Percentiles rank a stretch among this genome's conserved stretches.
These are phyloP conservation scores for Fusarium sp. DNA, from an alignment of 2,329 filamentous ascomycete genomes.

Conservation along the genomic window DNA sequence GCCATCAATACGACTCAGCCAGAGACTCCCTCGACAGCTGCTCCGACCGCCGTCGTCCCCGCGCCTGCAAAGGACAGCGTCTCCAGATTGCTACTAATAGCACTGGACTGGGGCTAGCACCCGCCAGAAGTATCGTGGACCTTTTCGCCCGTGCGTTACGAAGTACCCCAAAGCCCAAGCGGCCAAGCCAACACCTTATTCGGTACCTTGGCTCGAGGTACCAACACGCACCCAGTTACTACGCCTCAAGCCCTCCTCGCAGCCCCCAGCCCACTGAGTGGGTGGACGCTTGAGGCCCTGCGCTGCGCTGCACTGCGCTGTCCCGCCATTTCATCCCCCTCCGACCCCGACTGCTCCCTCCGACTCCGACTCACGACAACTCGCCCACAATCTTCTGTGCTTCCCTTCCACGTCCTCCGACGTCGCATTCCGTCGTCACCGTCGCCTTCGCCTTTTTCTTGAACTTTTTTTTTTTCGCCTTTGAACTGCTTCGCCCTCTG, in stretches of 20 bases:
- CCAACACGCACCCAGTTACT: conserved; percentile 26
- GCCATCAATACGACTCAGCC: conserved; percentile 24
- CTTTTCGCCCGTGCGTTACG: conserved; percentile 35
- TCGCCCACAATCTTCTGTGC: conserved; percentile 40
- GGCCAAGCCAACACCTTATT: conserved; percentile 19
- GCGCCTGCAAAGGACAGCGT: conserved; percentile 27
- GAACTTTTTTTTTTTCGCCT: background rate
- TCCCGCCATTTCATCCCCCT: conserved; percentile 46
- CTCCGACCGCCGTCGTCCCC: conserved; percentile 29
- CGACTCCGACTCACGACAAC: conserved; percentile 41
- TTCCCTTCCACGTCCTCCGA: conserved; percentile 34
- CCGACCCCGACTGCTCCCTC: conserved; percentile 40
- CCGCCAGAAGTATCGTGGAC: conserved; percentile 32
- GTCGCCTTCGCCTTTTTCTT: background rate
- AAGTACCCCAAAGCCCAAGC: conserved; percentile 37
- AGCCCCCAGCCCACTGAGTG: conserved; percentile 26
- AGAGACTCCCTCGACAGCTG: conserved; percentile 24
- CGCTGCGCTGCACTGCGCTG: conserved; percentile 33
- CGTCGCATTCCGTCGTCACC: conserved; percentile 20
- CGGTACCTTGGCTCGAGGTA: conserved; percentile 24
- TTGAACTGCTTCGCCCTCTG: conserved; percentile 6
- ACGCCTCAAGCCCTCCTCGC: conserved; percentile 29
- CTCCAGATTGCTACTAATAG: conserved; percentile 36
- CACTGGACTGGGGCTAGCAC: conserved; percentile 36
- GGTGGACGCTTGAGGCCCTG: conserved; percentile 32